Evolutionary conservation across 345 rosid species (phyloP).

Genomic region (Sisymbrium altissimum): DNA sequence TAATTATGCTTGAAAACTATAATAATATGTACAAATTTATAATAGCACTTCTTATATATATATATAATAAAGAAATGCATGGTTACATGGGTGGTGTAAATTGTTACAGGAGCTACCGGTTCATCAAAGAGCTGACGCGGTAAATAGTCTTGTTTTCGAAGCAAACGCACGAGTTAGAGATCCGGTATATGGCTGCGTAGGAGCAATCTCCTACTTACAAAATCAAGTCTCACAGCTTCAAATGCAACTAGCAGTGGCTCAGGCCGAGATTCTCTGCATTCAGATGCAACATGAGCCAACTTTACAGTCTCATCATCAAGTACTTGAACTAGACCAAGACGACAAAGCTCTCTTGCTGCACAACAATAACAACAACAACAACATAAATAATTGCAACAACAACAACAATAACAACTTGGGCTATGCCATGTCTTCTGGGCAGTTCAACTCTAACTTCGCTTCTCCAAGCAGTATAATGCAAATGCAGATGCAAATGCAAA

Average conservation of each 20-base stretch:
- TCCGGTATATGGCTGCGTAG: slow-evolving; percentile 83
- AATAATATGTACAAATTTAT: neutral
- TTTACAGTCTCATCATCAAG: slow-evolving; percentile 37
- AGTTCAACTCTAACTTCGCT: slow-evolving; percentile 49
- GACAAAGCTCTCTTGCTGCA: slow-evolving; percentile 42
- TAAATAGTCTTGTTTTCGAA: slow-evolving; percentile 75
- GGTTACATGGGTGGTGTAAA: slow-evolving; percentile 8
- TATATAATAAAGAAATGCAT: neutral
- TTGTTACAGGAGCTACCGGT: slow-evolving; percentile 62
- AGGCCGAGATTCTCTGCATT: slow-evolving; percentile 69
- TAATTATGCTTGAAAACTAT: neutral
- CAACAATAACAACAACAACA: slow-evolving; percentile 10
- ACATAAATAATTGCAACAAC: slow-evolving; percentile 28
- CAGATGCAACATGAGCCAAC: slow-evolving; percentile 68
- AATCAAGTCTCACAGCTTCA: slow-evolving; percentile 77
- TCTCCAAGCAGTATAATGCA: slow-evolving; percentile 53
- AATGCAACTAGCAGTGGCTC: slow-evolving; percentile 83
- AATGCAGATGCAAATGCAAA: slow-evolving; percentile 38
- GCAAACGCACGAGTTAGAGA: slow-evolving; percentile 80
- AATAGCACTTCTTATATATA: neutral
- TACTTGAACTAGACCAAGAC: slow-evolving; percentile 38
- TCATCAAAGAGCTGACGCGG: slow-evolving; percentile 78
- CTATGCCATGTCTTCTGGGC: slow-evolving; percentile 31
- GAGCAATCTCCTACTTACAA: slow-evolving; percentile 74
- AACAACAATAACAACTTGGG: slow-evolving; percentile 35